Percentiles rank a stretch among this genome's conserved stretches.
These are phyloP conservation scores for Porogramme epimiltina DNA, from an alignment of 1,284 basidiomycete species.

Conservation along the genomic window DNA sequence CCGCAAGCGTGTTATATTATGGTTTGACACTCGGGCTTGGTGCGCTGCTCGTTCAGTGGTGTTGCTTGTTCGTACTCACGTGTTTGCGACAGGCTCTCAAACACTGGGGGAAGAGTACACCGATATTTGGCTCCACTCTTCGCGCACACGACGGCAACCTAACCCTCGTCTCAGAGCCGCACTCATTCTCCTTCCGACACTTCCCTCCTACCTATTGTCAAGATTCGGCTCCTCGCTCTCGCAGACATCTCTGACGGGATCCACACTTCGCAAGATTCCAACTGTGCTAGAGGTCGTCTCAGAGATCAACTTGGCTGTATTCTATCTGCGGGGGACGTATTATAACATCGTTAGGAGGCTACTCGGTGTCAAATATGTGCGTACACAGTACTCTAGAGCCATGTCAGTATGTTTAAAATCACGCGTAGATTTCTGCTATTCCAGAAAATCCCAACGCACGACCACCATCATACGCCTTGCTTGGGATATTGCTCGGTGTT, in stretches of 20 bases:
- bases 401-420: background rate
- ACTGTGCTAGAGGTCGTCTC: conserved; percentile 51
- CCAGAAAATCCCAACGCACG: conserved; percentile 71
- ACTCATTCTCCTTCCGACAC: conserved; percentile 65
- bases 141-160: conserved; percentile 41
- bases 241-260: conserved; percentile 38
- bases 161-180: conserved; percentile 47
- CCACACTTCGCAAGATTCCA: conserved; percentile 47
- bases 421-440: conserved; percentile 67
- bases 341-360: conserved; percentile 77
- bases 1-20: conserved; percentile 75
- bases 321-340: conserved; percentile 81
- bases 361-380: conserved; percentile 73
- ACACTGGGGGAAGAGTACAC: conserved; percentile 93
- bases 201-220: conserved; percentile 62
- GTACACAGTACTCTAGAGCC: conserved; percentile 21
- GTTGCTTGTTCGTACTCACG: background rate
- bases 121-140: conserved; percentile 76
- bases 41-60: conserved; percentile 32
- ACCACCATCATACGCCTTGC: conserved; percentile 82
- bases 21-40: conserved; percentile 78
- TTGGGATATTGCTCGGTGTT: conserved; percentile 76
- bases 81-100: conserved; percentile 57
- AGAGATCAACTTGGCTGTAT: conserved; percentile 81
- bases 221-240: conserved; percentile 46